Evolutionary conservation across 2,329 filamentous ascomycete genomes (phyloP).

Genomic region (Xylariaceae sp.): DNA sequence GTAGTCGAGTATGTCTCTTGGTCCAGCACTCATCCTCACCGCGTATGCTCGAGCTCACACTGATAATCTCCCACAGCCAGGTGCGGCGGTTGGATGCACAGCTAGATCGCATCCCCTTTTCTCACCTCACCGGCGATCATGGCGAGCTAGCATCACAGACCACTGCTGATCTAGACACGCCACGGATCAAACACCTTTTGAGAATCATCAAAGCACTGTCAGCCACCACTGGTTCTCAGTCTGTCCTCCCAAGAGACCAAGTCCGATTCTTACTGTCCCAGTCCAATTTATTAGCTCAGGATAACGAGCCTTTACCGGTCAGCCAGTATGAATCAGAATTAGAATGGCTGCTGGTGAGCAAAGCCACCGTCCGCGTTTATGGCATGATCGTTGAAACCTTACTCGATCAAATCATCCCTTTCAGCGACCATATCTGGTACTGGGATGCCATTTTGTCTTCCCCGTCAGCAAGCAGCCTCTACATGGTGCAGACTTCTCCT

Average conservation of each 20-base stretch:
- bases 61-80: conserved; percentile 32
- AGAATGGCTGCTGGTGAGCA: conserved; percentile 86
- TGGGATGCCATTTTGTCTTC: conserved; percentile 88
- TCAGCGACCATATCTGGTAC: conserved; percentile 89
- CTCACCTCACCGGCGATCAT: conserved; percentile 39
- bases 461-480: conserved; percentile 72
- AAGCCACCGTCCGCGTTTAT: conserved; percentile 87
- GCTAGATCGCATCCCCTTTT: conserved; percentile 58
- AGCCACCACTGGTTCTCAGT: conserved; percentile 59
- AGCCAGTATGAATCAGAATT: conserved; percentile 69
- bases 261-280: conserved; percentile 61
- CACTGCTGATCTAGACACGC: conserved; percentile 43
- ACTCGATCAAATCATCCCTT: conserved; percentile 74
- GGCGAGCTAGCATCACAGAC: conserved; percentile 27
- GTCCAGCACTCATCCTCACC: conserved; percentile 6
- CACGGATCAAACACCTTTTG: conserved; percentile 59
- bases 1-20: conserved; percentile 42
- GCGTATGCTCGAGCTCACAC: conserved; percentile 28
- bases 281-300: conserved; percentile 48
- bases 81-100: conserved; percentile 61
- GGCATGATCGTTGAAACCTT: conserved; percentile 74
- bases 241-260: conserved; percentile 55
- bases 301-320: conserved; percentile 20
- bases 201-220: conserved; percentile 67
- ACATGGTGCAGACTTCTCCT: conserved; percentile 83